Percentiles rank a stretch among this genome's conserved stretches.
phyloP scores from a whole-genome alignment of 1,284 basidiomycete genomes.

The Fomitopsis schrenkii region DNA sequence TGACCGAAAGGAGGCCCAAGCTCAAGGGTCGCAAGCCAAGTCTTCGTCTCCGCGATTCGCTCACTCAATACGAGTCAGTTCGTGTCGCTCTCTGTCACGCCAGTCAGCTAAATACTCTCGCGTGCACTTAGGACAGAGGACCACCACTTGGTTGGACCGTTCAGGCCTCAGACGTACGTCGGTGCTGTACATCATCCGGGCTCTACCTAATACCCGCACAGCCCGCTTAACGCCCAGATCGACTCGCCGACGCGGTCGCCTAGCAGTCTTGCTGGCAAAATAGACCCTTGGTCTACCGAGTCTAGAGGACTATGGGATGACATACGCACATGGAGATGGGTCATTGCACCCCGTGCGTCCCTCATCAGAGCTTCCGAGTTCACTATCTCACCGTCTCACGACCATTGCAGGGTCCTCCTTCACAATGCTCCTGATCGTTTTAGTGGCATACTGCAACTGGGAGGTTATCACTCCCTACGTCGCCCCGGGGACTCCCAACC shows the following conservation, averaged over 20 bases:
- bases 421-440: slow-evolving; percentile 69
- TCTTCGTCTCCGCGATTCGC: slow-evolving; percentile 6
- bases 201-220: slow-evolving; percentile 16
- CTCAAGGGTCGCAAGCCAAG: neutral
- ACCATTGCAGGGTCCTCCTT: slow-evolving; percentile 57
- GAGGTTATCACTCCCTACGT: slow-evolving; percentile 49
- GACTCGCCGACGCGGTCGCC: neutral
- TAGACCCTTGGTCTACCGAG: slow-evolving; percentile 17
- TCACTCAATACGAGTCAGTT: slow-evolving; percentile 6
- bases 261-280: neutral
- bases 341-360: slow-evolving; percentile 65
- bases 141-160: slow-evolving; percentile 58
- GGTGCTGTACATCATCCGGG: neutral
- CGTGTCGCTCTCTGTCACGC: neutral
- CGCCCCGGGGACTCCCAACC: slow-evolving; percentile 56
- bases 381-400: neutral
- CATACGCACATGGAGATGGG: slow-evolving; percentile 62
- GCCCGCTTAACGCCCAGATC: slow-evolving; percentile 35
- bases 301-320: slow-evolving; percentile 40
- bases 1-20: neutral
- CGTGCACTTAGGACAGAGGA: slow-evolving; percentile 39
- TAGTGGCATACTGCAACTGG: slow-evolving; percentile 76
- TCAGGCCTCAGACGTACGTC: slow-evolving; percentile 58
- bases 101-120: neutral
- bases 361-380: neutral